Conservation (phyloP, 75 land plant genomes). For the Picea glauca region DNA sequence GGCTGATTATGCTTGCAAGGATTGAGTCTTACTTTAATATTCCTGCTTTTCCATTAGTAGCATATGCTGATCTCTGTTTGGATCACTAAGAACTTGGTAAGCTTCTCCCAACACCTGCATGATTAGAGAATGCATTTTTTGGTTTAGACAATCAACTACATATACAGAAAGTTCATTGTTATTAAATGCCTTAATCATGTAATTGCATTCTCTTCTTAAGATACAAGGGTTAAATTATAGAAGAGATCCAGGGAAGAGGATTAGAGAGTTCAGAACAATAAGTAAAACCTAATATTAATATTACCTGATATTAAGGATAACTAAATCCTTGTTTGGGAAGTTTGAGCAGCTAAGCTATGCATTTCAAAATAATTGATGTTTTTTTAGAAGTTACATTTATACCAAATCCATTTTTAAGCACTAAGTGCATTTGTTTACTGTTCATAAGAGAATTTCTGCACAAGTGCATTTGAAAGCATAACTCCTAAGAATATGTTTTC, state of each 20-base stretch:
- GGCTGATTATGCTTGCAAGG: too few relatives aligned
- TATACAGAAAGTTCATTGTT: too few relatives aligned
- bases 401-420: not conserved
- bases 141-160: not conserved
- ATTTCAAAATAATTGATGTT: not conserved
- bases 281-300: not conserved
- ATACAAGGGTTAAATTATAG: not conserved
- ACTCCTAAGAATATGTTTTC: not conserved
- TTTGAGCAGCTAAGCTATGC: not conserved
- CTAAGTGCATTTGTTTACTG: not conserved
- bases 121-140: not conserved
- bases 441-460: not conserved
- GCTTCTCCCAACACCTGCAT: conserved; percentile 71
- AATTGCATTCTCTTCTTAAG: not conserved
- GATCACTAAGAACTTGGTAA: conserved; percentile 81
- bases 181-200: not conserved
- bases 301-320: not conserved
- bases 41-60: conserved; percentile 50
- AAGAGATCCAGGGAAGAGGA: not conserved
- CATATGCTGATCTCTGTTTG: conserved; percentile 61
- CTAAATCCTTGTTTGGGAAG: not conserved
- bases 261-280: not conserved
- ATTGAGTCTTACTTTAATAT: conserved; percentile 46
- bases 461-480: not conserved
- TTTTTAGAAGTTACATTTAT: not conserved